phyloP scores from a whole-genome alignment of 495 filamentous ascomycete species.

The Polyplosphaeria fusca region DNA sequence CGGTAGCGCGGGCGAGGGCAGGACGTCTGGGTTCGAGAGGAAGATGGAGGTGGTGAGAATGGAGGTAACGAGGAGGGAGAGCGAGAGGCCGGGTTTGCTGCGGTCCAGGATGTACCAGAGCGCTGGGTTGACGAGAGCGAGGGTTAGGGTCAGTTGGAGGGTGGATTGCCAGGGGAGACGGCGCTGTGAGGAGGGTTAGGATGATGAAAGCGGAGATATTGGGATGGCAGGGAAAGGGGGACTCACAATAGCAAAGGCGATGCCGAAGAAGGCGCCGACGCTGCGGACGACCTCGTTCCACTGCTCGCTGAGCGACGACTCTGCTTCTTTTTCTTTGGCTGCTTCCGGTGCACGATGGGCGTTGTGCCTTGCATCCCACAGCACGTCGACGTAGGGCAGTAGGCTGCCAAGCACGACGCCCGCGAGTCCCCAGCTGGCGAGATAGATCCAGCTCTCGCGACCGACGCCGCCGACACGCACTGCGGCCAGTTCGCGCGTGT shows the following conservation, averaged over 20 bases:
- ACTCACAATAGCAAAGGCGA: conserved; percentile 92
- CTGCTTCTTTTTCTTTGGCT: conserved; percentile 18
- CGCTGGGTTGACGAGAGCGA: conserved; percentile 88
- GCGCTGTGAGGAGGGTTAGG: conserved; percentile 52
- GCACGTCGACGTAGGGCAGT: conserved; percentile 77
- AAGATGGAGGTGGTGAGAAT: conserved; percentile 70
- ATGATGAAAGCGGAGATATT: conserved; percentile 17
- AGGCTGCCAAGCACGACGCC: conserved; percentile 74
- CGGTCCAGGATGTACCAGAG: conserved; percentile 96
- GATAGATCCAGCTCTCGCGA: conserved; percentile 62
- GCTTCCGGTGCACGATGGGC: conserved; percentile 18
- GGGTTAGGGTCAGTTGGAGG: conserved; percentile 83
- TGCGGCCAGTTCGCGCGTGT: conserved; percentile 61
- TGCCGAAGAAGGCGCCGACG: conserved; percentile 90
- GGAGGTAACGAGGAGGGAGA: conserved; percentile 69
- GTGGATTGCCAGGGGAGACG: conserved; percentile 90
- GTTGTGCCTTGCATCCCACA: conserved; percentile 48
- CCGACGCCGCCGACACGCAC: conserved; percentile 59
- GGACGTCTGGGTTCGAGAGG: conserved; percentile 68
- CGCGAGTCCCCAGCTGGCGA: conserved; percentile 74
- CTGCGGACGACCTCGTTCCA: conserved; percentile 83
- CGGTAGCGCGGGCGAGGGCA: conserved; percentile 58
- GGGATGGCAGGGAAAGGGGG: conserved; percentile 1
- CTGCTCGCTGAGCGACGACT: conserved; percentile 50
- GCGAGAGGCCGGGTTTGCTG: conserved; percentile 74